Conservation (phyloP, 345 rosid species). For the Syzygium aqueum region DNA sequence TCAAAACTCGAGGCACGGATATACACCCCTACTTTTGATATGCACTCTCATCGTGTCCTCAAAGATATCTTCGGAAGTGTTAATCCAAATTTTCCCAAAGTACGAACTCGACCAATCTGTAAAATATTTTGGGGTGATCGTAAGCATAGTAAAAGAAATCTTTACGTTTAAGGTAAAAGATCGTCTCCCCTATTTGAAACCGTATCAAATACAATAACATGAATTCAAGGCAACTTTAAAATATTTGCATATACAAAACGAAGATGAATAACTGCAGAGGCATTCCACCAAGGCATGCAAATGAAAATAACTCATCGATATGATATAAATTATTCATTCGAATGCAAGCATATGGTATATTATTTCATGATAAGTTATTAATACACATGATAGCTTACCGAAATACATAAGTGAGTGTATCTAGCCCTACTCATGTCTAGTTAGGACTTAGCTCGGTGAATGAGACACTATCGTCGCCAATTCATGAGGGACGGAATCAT, state of each 20-base stretch:
- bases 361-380: background rate
- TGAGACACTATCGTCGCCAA: background rate
- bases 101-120: background rate
- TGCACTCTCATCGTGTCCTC: background rate
- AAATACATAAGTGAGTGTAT: background rate
- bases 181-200: background rate
- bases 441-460: background rate
- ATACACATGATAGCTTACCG: rapidly evolving
- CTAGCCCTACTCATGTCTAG: rapidly evolving
- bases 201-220: background rate
- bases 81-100: background rate
- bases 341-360: background rate
- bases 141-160: background rate
- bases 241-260: background rate
- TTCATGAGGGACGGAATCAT: background rate
- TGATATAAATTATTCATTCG: background rate
- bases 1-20: background rate
- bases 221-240: background rate
- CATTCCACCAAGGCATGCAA: background rate
- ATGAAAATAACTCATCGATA: background rate
- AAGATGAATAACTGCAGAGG: background rate
- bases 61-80: background rate
- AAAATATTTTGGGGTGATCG: background rate
- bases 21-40: background rate
- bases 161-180: background rate